phyloP scores from a whole-genome alignment of 2,329 filamentous ascomycete species.

The Neonectria faginata region DNA sequence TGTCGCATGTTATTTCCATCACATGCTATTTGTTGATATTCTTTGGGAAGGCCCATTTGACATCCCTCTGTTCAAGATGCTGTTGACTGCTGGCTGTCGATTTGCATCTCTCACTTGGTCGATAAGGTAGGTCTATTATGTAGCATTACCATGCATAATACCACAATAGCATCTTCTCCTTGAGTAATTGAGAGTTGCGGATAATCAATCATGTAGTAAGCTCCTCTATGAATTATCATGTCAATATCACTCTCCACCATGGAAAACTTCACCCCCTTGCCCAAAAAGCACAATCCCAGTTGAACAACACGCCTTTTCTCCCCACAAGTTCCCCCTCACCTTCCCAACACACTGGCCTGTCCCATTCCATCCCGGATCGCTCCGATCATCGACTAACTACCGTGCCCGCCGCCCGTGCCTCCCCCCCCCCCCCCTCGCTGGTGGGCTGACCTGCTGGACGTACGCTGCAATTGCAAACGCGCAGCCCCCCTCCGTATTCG shows the following conservation, averaged over 20 bases:
- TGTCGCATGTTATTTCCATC: conserved; percentile 11
- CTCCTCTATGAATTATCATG: not conserved
- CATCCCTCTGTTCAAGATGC: not conserved
- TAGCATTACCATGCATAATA: not conserved
- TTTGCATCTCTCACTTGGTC: conserved; percentile 3
- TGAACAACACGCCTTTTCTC: conserved; percentile 12
- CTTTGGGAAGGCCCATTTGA: not conserved
- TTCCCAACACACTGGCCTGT: conserved; percentile 20
- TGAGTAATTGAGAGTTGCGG: not conserved
- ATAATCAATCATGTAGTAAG: not conserved
- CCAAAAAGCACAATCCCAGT: not conserved
- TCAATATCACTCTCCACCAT: not conserved
- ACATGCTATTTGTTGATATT: conserved; percentile 8
- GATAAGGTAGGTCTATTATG: not conserved
- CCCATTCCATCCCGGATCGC: conserved; percentile 39
- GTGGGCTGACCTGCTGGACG: conserved; percentile 40
- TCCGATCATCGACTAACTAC: conserved; percentile 39
- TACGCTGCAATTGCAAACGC: conserved; percentile 20
- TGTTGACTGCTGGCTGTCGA: not conserved
- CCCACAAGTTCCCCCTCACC: conserved; percentile 4
- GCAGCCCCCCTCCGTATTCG: conserved; percentile 40
- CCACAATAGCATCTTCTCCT: not conserved
- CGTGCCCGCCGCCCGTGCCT: conserved; percentile 33
- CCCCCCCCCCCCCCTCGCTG: conserved; percentile 44
- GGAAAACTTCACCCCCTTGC: not conserved